Base-by-base conservation (phyloP, 2,329 filamentous ascomycete species). In the Penicillium sp. region DNA sequence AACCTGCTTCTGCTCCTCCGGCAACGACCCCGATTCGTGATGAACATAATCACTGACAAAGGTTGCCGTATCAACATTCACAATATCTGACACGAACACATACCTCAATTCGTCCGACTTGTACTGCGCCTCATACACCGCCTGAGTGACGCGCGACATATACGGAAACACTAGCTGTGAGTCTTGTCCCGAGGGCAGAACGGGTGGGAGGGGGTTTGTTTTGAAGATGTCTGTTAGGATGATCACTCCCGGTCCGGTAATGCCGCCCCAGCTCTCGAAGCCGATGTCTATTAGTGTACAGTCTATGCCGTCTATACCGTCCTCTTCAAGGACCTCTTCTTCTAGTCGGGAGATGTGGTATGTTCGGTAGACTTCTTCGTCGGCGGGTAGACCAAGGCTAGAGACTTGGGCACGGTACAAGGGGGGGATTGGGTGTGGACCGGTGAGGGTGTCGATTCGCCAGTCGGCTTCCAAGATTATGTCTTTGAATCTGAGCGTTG, bases 81-180 rank as follows among this genome's bases (percentile, higher is more conserved):
- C 13, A 29, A 55, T 24, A n/a, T 34, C 24, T 5, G 34, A 42
- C 3, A 55, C 26, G 9, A 51, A 55, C 9, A 55, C 21, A 37
- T 43, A 18, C 19, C 5, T 40, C 9, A 55, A 29, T 5, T 19
- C 28, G 11, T 16, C 1, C n/a, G 43, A 18, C 6, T 3, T 5
- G 19, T 16, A 34, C 18, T 26, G 10, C 5, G 14, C 19, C 11
- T 50, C 21, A 19, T 42, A 55, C 6, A 46, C n/a, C 10, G 52
- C 48, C 5, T 50, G 43, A 4, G 28, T 51, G 16, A 55, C 43
- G 5, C 42, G 16, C 3, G 52, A 55, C 2, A 46, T 28, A 11
- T 26, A 51, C 5, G 47, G 46, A 11, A 43, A 43, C 3, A 43
- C 18, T 10, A 3, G 5, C 13, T 28, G 5, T 3, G 23, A 26